Percentiles rank a stretch among this genome's conserved stretches.
Conservation (phyloP, 441 rosid genomes). For the Hura crepitans region DNA sequence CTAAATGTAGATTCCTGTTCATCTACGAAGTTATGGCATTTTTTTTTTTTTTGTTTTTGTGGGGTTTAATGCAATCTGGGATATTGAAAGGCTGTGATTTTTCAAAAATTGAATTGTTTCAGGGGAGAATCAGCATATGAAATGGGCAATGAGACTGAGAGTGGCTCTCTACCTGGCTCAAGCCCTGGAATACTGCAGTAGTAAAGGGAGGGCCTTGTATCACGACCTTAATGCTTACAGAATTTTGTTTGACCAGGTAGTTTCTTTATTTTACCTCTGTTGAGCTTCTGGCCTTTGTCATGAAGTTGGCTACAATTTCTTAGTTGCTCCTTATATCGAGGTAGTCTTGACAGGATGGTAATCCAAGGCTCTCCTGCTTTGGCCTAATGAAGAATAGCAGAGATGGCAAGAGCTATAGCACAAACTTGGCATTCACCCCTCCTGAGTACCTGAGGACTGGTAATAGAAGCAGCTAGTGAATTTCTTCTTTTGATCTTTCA, state of each 20-base stretch:
- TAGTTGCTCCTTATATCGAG: slow-evolving; percentile 22
- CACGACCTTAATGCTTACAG: slow-evolving; percentile 96
- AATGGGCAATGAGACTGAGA: slow-evolving; percentile 94
- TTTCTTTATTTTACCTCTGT: slow-evolving; percentile 21
- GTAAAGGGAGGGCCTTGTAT: slow-evolving; percentile 84
- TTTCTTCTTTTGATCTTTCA: slow-evolving; percentile 1
- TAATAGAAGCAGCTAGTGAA: slow-evolving; percentile 22
- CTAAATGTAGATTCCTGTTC: neutral
- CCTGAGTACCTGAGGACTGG: slow-evolving; percentile 97
- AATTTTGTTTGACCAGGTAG: slow-evolving; percentile 88
- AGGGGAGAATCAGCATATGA: slow-evolving; percentile 98
- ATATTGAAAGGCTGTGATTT: slow-evolving; percentile 4
- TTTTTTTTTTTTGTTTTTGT: too few relatives aligned
- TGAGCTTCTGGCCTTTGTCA: slow-evolving; percentile 4
- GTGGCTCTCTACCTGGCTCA: slow-evolving; percentile 90
- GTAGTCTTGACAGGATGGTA: slow-evolving; percentile 64
- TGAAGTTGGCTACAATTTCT: slow-evolving; percentile 14
- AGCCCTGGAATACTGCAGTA: slow-evolving; percentile 85
- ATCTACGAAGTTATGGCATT: neutral
- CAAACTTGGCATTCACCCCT: slow-evolving; percentile 97
- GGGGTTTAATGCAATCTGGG: neutral
- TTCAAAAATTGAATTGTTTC: slow-evolving; percentile 26
- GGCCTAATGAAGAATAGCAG: slow-evolving; percentile 98
- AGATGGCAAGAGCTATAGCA: slow-evolving; percentile 96
- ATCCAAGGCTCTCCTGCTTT: slow-evolving; percentile 93